Evolutionary conservation across 306 rosid species (phyloP), one percentile per base, ranked within the genome.

Genomic region (Quercus berberidifolia): DNA sequence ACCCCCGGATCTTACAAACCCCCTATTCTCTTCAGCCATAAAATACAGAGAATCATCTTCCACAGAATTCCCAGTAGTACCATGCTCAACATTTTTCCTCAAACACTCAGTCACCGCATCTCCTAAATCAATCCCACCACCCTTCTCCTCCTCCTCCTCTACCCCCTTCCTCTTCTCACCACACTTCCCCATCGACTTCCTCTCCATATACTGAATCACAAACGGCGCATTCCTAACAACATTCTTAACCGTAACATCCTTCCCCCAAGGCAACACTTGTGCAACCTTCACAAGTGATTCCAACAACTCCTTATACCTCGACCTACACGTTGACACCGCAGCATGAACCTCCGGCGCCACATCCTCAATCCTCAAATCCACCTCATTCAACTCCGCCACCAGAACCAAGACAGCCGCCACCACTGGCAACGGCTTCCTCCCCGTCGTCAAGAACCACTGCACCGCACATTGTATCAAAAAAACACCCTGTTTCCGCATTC

Each of bases 241-340:
- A 79, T 91, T 93, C 70, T 90, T 93, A 15, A 54, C 79, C 0
- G 79, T 93, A 64, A 91, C 84, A 87, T 93, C 91, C 82, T 83
- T 89, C 23, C 98, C 98, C 98, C 98, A 93, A 52, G 97, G 97
- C 87, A 93, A 85, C 46, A 79, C 93, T 68, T 90, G 88, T 0
- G 97, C 97, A 21, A 83, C 94, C 81, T 93, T 81, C 43, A 93
- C 98, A 59, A 93, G 91, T 2, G 82, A 81, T 75, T 90, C 86
- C 26, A 88, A 75, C 62, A 91, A 91, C 85, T 93, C 97, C 76
- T 46, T 86, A 52, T 90, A 89, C 79, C 98, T 81, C 6, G 76
- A 38, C 83, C 68, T 90, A 83, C 93, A 78, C 4, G 98, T 91
- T 18, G 89, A 77, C 71, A 86, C 85, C 20, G 57, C 74, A 6